Base-by-base conservation (phyloP, 169 alveolate genomes). In the Plasmodium chabaudi region DNA sequence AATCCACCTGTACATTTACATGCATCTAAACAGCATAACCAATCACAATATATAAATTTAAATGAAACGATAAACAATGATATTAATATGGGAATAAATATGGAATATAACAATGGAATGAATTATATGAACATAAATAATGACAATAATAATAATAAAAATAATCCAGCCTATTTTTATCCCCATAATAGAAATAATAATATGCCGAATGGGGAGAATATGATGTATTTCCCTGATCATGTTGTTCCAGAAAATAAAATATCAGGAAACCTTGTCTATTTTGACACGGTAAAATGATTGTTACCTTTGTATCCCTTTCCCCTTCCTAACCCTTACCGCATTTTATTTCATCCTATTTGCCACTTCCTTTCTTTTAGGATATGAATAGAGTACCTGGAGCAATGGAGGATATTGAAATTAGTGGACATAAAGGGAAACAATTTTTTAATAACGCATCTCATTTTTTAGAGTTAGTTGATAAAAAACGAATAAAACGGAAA, bases 401-500 rank as follows among this genome's bases (percentile, higher is more conserved):
- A 34, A 39, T 56, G 5, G 70, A 77, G 34, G 88, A 77, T 51
- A 77, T 63, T 10, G 88, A 77, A 68, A 27, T 77, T 4, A 46
- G 19, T 23, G 59, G 61, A 10, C 70, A 64, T n/a, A 63, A 77
- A 25, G 68, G 57, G 25, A 77, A 77, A 23, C 65, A 63, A n/a
- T 77, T 77, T 64, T 77, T 61, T 64, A 77, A 68, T 47, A 47
- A 46, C 42, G 61, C 74, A 15, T 77, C 88, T 42, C 88, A 77
- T 63, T 64, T 63, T 68, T 49, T 55, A 63, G 88, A 77, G 47
- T 64, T 77, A 51, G 42, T 77, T 10, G 65, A 56, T 63, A 77
- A 77, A 25, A 77, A 77, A 12, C 34, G 46, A 55, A 75, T 7
- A 53, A 77, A 17, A 44, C 63, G 65, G 27, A 77, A 61, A 51